Base-by-base conservation (phyloP, 163 green algal species). In the Scenedesmus sp. region DNA sequence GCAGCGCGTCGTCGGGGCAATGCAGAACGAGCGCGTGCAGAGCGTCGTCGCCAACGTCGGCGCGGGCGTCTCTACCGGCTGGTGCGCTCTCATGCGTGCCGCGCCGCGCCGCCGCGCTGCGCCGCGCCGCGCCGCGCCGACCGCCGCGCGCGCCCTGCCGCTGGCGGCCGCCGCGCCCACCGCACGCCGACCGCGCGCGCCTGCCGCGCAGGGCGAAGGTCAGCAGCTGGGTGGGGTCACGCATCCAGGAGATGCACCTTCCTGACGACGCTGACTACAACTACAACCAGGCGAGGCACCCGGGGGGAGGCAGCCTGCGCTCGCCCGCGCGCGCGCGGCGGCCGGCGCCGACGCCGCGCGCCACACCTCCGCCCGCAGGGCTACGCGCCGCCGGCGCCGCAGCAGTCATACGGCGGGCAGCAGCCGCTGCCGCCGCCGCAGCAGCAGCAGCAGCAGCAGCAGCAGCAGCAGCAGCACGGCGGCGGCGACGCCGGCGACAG, bases 1-100 rank as follows among this genome's bases (percentile, higher is more conserved):
- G 33, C 44, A 60, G 31, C 31, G 71, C 28, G 60, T 71, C 11
- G 57, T 71, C 17, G 58, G 47, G 9, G 71, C 47, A 10, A 62
- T 80, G 71, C 28, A 57, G 1, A 71, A 80, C 26, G 24, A 71
- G 58, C 28, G 45, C 31, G 58, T 80, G 45, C 71, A 80, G 26
- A 15, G n/a, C 18, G 71, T 80, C 39, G 60, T 71, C n/a, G 54
- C 28, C 2, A 71, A 71, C 22, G 45, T 80, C 20, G 53, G 44
- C 31, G 51, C 58, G 26, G 56, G 71, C 31, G 65, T 74, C 28
- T 58, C 54, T n/a, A 69, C n/a, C 17, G 50, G 67, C 28, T 76
- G 67, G 67, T 76, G 33, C 33, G 62, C 10, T 17, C 7, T 28
- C 7, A 24, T 62, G 10, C 22, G 7, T 9, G 14, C 10, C 7